Base-by-base conservation (phyloP, 2,329 filamentous ascomycete genomes). In the Dothistroma septosporum region DNA sequence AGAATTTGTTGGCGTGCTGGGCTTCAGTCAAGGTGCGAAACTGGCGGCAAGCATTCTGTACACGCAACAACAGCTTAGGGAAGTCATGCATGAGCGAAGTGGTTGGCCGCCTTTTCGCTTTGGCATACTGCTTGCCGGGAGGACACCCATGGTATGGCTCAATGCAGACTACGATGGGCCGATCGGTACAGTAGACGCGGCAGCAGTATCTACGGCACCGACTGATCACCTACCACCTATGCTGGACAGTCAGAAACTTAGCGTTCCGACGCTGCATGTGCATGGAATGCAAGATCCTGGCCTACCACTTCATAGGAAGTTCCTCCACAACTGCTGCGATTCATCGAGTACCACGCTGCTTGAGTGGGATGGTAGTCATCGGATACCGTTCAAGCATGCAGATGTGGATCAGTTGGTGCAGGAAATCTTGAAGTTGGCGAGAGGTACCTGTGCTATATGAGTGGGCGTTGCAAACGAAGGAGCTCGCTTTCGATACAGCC, bases 301-400 rank as follows among this genome's bases (percentile, higher is more conserved):
- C 0, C 68, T 90, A 7, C 73, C 80, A 48, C 73, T 82, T 31
- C 86, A 88, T 68, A 73, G 78, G 50, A 73, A 78, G 66, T 66
- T 86, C 58, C 68, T 83, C 31, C 69, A 83, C 4, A 71, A 80
- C 32, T 90, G 85, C 69, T 88, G 84, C 69, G 76, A 82, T 24
- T 67, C 75, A 5, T 80, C 76, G 0, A 82, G 75, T 1, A 76
- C 81, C 6, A 77, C 72, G 44, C 59, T 90, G 49, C 70, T 91
- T 1, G 85, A 89, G 71, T 91, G 87, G 88, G 80, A 88, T 58
- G 87, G 87, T 0, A 80, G 79, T 0, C 88, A 91, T 72, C 76
- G 88, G 4, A 76, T 91, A 44, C 86, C 87, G 0, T 79, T 91
- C 61, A 87, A 87, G 76, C 75, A 74, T 6, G 74, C 73, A 19